Evolutionary conservation across 805 yeast species (phyloP), one percentile per base, ranked within the genome.

Genomic region (Starmerella gropengiesseri): DNA sequence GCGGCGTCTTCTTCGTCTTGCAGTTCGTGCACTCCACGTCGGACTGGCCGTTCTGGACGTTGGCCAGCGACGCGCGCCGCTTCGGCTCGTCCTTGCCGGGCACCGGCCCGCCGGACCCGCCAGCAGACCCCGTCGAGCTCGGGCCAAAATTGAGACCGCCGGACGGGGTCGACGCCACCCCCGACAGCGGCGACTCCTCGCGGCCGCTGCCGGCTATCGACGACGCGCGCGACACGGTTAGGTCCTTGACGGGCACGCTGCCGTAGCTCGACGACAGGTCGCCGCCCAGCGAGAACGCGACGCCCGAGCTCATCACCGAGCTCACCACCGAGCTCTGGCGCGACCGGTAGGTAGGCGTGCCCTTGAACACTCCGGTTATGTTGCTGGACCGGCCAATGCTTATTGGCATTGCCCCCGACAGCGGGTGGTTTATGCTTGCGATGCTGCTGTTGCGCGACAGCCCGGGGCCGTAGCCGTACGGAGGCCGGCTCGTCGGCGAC

Each of bases 1-100:
- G 63, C 1, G 98, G 98, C 0, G 98, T 89, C 25, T 93, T 87
- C 50, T 73, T 75, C 0, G 98, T 89, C 57, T 81, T 80, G 62
- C 98, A 89, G 62, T 89, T 89, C 7, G 87, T 78, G 62, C 95
- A 87, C 44, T 65, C 66, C 28, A 31, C 51, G 32, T 40, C 48
- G 20, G 33, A 7, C 29, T 41, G 41, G 9, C 44, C 41, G 20
- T 11, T 28, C 9, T 19, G 31, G 20, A 25, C 19, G 25, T 36
- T 25, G 4, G 23, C 31, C 3, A 12, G 8, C 18, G 32, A 16
- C 20, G 30, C 4, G 21, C 40, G 40, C 27, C 29, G 27, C 28
- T 28, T 37, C 19, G 33, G 33, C 22, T 37, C 40, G 16, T 37
- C 32, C 40, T 37, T 37, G 13, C n/a, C n/a, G 14, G 23, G 20